These are phyloP conservation scores for Ophiognomonia clavigignenti-juglandacearum DNA, from an alignment of 2,329 filamentous ascomycete genomes.

Conservation along the genomic window DNA sequence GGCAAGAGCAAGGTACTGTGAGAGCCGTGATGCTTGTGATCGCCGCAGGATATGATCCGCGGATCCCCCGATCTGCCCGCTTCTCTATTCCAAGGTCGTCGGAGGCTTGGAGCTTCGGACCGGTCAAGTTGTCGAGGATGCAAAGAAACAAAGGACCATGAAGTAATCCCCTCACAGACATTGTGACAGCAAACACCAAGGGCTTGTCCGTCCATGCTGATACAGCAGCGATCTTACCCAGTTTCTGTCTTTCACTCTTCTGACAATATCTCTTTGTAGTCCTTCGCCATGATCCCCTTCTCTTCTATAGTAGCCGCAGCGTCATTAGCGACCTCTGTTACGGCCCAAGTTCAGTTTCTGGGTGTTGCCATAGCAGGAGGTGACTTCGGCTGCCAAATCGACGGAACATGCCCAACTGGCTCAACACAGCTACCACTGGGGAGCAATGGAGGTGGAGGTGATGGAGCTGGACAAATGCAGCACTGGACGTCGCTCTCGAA, in stretches of 20 bases:
- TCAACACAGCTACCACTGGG: slow-evolving; percentile 30
- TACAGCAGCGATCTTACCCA: background rate
- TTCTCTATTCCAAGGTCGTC: too few relatives aligned
- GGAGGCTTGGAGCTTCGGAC: too few relatives aligned
- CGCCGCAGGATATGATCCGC: too few relatives aligned
- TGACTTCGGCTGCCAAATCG: slow-evolving; percentile 43
- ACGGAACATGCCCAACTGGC: slow-evolving; percentile 34
- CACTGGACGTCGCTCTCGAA: slow-evolving; percentile 40
- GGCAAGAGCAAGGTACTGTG: too few relatives aligned
- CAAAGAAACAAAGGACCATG: too few relatives aligned
- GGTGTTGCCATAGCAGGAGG: slow-evolving; percentile 43
- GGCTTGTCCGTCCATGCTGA: too few relatives aligned
- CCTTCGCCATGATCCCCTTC: background rate
- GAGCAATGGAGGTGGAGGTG: slow-evolving; percentile 29
- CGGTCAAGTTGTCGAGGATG: too few relatives aligned
- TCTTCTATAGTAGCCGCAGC: background rate
- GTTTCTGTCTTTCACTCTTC: background rate
- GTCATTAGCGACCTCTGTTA: slow-evolving; percentile 4
- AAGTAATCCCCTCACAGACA: too few relatives aligned
- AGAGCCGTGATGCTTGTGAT: too few relatives aligned
- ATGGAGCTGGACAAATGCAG: slow-evolving; percentile 47
- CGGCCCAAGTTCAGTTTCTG: slow-evolving; percentile 7
- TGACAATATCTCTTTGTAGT: background rate
- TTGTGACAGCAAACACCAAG: too few relatives aligned
- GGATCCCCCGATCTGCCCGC: too few relatives aligned